A percentile compares a stretch with the other conserved stretches of the same genome.
Evolutionary conservation across 1,284 basidiomycete species (phyloP).

Genomic region (Sanghuangporus sanghuang): DNA sequence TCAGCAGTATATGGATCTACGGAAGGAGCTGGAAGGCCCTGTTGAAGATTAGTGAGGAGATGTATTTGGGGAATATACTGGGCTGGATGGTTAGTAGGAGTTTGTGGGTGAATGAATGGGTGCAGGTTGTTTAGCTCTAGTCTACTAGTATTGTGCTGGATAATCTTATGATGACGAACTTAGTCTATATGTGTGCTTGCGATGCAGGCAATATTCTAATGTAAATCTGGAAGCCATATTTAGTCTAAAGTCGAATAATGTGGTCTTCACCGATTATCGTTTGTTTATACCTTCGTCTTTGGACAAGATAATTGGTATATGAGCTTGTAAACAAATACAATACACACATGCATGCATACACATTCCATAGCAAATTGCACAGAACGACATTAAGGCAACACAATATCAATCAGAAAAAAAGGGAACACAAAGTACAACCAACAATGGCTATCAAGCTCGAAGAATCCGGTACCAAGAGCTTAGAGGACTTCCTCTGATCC

Average conservation of each 20-base stretch:
- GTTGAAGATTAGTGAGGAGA: neutral
- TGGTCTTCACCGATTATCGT: neutral
- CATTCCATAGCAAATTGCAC: no score
- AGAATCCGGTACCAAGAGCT: no score
- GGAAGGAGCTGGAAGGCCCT: slow-evolving; percentile 9
- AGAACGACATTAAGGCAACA: no score
- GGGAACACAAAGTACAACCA: neutral
- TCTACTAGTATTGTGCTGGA: neutral
- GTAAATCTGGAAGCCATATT: no score
- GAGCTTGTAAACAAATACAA: no score
- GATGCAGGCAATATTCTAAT: no score
- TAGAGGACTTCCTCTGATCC: no score
- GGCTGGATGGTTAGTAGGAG: slow-evolving; percentile 7
- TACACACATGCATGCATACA: no score
- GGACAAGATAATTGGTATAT: no score
- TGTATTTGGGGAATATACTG: neutral
- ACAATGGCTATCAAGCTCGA: no score
- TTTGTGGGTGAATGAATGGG: slow-evolving; percentile 18
- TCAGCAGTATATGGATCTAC: slow-evolving; percentile 8
- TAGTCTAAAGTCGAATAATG: no score
- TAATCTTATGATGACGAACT: neutral
- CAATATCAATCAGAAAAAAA: neutral
- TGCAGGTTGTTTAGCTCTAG: neutral
- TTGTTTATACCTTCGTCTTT: neutral
- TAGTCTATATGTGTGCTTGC: neutral